These are phyloP conservation scores for Ophiostoma novo-ulmi DNA, from an alignment of 2,329 filamentous ascomycete genomes.

Conservation along the genomic window DNA sequence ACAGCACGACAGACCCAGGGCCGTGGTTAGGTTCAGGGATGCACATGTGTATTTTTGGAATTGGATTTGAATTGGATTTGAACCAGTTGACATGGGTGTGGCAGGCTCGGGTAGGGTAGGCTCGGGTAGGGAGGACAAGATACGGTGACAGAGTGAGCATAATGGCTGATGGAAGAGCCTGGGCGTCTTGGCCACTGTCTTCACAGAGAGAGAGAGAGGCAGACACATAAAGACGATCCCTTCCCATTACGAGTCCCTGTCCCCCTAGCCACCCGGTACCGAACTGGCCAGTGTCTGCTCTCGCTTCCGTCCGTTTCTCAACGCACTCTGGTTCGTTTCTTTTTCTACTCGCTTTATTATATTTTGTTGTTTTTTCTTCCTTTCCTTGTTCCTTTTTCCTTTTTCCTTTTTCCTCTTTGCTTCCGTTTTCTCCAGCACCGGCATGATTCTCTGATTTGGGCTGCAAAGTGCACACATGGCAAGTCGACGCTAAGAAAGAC, in stretches of 20 bases:
- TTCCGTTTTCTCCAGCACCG: background rate
- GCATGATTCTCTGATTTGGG: background rate
- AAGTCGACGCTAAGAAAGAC: conserved; percentile 8
- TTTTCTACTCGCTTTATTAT: background rate
- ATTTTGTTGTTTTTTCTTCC: background rate
- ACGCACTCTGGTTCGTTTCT: background rate
- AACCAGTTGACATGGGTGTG: background rate
- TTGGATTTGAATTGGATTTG: background rate
- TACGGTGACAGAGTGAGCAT: background rate
- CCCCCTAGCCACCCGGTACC: background rate
- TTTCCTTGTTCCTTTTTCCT: background rate
- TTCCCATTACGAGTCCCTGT: background rate
- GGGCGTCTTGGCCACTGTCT: background rate
- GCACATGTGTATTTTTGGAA: conserved; percentile 17
- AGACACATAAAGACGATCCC: background rate
- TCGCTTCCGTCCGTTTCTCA: background rate
- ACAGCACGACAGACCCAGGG: conserved; percentile 5
- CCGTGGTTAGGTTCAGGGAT: conserved; percentile 18
- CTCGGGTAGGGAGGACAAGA: too few relatives aligned
- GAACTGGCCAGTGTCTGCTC: conserved; percentile 5
- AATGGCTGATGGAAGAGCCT: background rate
- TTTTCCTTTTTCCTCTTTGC: background rate
- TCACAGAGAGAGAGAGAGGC: background rate
- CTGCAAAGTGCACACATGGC: conserved; percentile 1
- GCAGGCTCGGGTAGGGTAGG: too few relatives aligned